Evolutionary conservation across 768 basidiomycete species (phyloP).

Genomic region (Scleroderma bovista): DNA sequence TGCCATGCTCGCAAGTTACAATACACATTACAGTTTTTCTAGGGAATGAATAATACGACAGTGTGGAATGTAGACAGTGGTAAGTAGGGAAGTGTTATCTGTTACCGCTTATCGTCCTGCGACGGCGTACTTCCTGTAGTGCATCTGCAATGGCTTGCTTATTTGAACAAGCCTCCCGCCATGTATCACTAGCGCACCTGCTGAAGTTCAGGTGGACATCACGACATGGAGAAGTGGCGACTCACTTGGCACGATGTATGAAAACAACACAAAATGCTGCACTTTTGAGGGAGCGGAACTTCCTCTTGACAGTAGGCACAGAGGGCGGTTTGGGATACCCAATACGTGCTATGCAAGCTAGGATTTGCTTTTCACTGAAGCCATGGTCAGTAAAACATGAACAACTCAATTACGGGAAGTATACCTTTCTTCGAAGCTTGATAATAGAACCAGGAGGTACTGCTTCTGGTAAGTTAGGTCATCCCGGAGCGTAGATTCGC

Average conservation of each 20-base stretch:
- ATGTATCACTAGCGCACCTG: constrained; percentile 56
- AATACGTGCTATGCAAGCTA: constrained; percentile 70
- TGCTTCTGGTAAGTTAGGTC: constrained; percentile 83
- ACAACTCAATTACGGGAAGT: background rate
- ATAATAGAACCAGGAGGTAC: constrained; percentile 74
- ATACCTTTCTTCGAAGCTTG: constrained; percentile 67
- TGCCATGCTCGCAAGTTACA: constrained; percentile 3
- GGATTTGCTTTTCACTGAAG: constrained; percentile 60
- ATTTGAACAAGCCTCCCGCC: constrained; percentile 57
- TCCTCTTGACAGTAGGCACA: constrained; percentile 33
- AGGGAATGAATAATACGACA: constrained; percentile 18
- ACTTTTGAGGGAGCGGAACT: constrained; percentile 48
- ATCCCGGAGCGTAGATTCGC: constrained; percentile 75
- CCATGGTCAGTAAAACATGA: constrained; percentile 2
- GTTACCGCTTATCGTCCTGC: constrained; percentile 29
- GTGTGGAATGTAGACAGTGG: background rate
- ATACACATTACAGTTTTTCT: constrained; percentile 14
- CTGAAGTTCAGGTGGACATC: constrained; percentile 6
- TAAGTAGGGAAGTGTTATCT: constrained; percentile 7
- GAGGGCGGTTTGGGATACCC: constrained; percentile 53
- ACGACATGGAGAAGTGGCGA: constrained; percentile 1
- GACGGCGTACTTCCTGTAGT: constrained; percentile 62
- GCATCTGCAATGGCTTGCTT: constrained; percentile 62
- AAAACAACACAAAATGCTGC: constrained; percentile 58
- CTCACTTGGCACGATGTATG: constrained; percentile 59